A percentile compares a stretch with the other conserved stretches of the same genome.
phyloP scores from a whole-genome alignment of 768 basidiomycete species.

The Mycena polygramma region DNA sequence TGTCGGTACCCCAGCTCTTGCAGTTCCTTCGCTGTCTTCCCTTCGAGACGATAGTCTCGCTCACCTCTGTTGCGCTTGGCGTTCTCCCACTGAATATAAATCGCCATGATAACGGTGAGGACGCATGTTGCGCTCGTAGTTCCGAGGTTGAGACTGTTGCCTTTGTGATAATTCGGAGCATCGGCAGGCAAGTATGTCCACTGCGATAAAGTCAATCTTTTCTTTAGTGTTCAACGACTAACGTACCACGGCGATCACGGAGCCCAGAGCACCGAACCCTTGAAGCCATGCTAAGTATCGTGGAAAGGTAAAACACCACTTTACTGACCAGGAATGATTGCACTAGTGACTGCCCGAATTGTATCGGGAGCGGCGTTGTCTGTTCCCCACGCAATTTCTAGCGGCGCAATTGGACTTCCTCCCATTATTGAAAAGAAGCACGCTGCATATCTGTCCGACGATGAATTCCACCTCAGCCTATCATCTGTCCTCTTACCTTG shows the following conservation, averaged over 20 bases:
- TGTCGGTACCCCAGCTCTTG: conserved; percentile 59
- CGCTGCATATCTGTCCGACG: conserved; percentile 55
- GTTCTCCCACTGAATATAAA: conserved; percentile 60
- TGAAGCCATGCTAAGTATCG: background rate
- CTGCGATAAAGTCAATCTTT: conserved; percentile 37
- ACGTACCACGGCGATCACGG: conserved; percentile 57
- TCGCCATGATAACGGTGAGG: conserved; percentile 45
- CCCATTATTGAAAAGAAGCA: conserved; percentile 60
- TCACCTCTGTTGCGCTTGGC: conserved; percentile 57
- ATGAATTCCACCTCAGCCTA: conserved; percentile 1
- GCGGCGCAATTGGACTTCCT: conserved; percentile 54
- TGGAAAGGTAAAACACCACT: background rate
- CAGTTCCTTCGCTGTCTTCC: conserved; percentile 53
- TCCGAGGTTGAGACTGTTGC: conserved; percentile 61
- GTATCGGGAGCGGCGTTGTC: conserved; percentile 66
- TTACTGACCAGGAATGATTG: conserved; percentile 54
- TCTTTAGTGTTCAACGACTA: background rate
- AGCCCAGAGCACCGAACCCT: conserved; percentile 59
- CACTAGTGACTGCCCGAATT: conserved; percentile 59
- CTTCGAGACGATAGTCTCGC: conserved; percentile 55
- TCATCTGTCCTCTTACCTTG: conserved; percentile 37
- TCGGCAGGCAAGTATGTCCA: conserved; percentile 62
- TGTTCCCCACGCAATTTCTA: conserved; percentile 61
- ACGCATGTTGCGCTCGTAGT: conserved; percentile 50
- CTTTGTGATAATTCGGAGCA: conserved; percentile 60